Percentiles rank a stretch among this genome's conserved stretches.
Conservation (phyloP, 768 basidiomycete genomes). For the Mycena galopus region DNA sequence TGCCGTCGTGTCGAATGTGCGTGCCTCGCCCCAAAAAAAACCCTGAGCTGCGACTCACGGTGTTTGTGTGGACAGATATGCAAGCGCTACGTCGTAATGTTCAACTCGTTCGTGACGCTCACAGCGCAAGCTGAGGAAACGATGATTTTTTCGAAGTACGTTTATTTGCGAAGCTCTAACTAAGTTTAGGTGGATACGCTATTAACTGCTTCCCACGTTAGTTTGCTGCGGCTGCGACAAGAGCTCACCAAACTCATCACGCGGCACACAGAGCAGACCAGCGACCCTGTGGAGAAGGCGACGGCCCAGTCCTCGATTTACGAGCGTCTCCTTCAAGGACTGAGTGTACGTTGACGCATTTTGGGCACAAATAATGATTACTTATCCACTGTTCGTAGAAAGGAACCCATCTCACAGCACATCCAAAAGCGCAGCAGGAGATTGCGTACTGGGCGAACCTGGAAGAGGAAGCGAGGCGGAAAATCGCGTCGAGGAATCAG, state of each 20-base stretch:
- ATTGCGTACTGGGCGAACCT: slow-evolving; percentile 88
- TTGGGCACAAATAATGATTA: neutral
- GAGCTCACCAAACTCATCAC: slow-evolving; percentile 84
- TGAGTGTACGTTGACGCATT: slow-evolving; percentile 70
- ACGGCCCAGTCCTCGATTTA: slow-evolving; percentile 81
- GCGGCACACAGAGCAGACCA: slow-evolving; percentile 77
- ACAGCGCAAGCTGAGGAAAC: slow-evolving; percentile 91
- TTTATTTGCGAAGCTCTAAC: no score
- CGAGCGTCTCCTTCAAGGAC: slow-evolving; percentile 78
- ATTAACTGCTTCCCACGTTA: slow-evolving; percentile 46
- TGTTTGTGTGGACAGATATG: slow-evolving; percentile 63
- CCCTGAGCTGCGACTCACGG: neutral
- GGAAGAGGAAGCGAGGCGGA: slow-evolving; percentile 84
- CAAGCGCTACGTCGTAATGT: slow-evolving; percentile 81
- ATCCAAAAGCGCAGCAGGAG: slow-evolving; percentile 89
- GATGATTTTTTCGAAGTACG: slow-evolving; percentile 96
- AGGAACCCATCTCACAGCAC: slow-evolving; percentile 77
- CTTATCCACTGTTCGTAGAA: slow-evolving; percentile 49
- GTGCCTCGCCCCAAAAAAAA: neutral
- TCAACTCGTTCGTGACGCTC: slow-evolving; percentile 85
- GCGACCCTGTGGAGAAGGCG: slow-evolving; percentile 70
- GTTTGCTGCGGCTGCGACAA: slow-evolving; percentile 86
- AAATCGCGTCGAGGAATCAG: slow-evolving; percentile 51
- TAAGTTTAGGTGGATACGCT: neutral
- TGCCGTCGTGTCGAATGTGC: slow-evolving; percentile 70